Evolutionary conservation across 1,284 basidiomycete genomes (phyloP).

Genomic region (Ceratobasidium sp.): DNA sequence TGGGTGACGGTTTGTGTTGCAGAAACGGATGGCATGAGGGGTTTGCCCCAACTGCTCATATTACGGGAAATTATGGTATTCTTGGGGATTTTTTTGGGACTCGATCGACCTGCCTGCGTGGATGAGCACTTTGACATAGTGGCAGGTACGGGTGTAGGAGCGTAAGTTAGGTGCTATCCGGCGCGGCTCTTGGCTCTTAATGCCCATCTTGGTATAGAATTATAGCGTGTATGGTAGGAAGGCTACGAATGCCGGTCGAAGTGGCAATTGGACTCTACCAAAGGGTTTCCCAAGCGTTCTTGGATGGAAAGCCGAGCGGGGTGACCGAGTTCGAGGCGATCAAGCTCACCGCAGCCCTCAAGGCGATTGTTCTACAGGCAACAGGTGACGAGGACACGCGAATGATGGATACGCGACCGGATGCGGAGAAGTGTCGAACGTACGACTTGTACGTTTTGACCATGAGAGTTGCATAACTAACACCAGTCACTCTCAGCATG

Average conservation of each 20-base stretch:
- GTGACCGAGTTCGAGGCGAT: not conserved
- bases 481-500: not conserved
- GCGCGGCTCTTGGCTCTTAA: not conserved
- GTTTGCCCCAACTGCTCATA: not conserved
- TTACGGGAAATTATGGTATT: not conserved
- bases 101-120: not conserved
- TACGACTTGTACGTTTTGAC: not conserved
- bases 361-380: not conserved
- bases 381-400: not conserved
- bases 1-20: not conserved
- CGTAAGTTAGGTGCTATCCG: not conserved
- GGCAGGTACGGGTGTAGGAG: not conserved
- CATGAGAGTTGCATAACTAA: not conserved
- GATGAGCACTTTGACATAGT: not conserved
- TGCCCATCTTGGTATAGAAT: conserved; percentile 50
- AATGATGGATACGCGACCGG: not conserved
- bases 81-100: not conserved
- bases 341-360: not conserved
- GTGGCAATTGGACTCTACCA: not conserved
- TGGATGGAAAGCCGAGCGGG: not conserved
- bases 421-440: not conserved
- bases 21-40: not conserved
- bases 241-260: not conserved
- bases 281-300: not conserved
- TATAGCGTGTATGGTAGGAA: conserved; percentile 51